Conservation (phyloP, 192 early-diverging fungal genomes). For the Entomortierella parvispora region DNA sequence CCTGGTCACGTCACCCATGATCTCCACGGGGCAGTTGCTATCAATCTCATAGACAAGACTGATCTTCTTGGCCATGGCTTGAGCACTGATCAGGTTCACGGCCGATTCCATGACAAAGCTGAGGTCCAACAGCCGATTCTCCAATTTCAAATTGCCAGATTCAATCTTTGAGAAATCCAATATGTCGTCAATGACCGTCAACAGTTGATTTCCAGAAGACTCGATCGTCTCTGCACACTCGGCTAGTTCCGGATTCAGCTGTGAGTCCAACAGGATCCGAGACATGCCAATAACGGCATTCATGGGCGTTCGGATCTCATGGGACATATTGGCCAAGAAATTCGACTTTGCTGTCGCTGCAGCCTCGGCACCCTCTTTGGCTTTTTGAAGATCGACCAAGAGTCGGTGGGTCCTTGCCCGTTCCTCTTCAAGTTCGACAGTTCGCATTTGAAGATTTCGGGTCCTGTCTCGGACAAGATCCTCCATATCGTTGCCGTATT, state of each 20-base stretch:
- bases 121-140: slow-evolving; percentile 69
- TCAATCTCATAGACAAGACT: slow-evolving; percentile 65
- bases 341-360: slow-evolving; percentile 58
- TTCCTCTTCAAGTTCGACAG: slow-evolving; percentile 55
- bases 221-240: slow-evolving; percentile 66
- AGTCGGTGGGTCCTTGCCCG: slow-evolving; percentile 48
- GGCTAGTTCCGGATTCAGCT: slow-evolving; percentile 73
- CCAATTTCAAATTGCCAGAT: slow-evolving; percentile 76
- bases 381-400: slow-evolving; percentile 53
- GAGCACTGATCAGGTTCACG: slow-evolving; percentile 70
- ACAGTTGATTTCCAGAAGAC: slow-evolving; percentile 53
- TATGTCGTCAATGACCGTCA: slow-evolving; percentile 63
- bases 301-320: slow-evolving; percentile 78
- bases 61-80: slow-evolving; percentile 70
- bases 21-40: slow-evolving; percentile 44
- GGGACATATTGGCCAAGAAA: slow-evolving; percentile 85
- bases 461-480: slow-evolving; percentile 53
- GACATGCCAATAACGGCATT: slow-evolving; percentile 81
- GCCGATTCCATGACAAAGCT: slow-evolving; percentile 68
- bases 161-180: slow-evolving; percentile 83
- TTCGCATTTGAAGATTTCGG: slow-evolving; percentile 52
- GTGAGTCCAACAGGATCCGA: slow-evolving; percentile 72
- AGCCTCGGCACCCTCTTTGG: slow-evolving; percentile 62
- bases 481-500: slow-evolving; percentile 61
- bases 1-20: slow-evolving; percentile 64